A percentile compares a stretch with the other conserved stretches of the same genome.
Conservation (phyloP, 192 early-diverging fungal genomes). For the Coemansia pectinata region DNA sequence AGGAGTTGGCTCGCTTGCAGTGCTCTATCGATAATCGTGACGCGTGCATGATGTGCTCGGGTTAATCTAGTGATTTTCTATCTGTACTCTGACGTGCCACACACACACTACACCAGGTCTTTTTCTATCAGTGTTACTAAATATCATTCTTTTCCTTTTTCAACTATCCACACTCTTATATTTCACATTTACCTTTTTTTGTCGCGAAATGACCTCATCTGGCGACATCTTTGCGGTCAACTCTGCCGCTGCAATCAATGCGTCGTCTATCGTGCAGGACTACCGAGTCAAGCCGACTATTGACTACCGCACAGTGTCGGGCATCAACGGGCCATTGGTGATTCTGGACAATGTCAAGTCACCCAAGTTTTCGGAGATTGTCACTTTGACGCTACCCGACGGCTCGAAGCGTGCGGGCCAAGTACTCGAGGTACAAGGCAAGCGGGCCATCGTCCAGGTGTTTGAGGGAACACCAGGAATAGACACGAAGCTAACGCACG, state of each 20-base stretch:
- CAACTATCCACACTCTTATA: background rate
- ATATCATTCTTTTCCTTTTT: background rate
- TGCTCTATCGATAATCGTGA: slow-evolving; percentile 95
- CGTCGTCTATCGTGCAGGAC: slow-evolving; percentile 52
- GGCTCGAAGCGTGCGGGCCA: slow-evolving; percentile 94
- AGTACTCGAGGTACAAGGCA: slow-evolving; percentile 96
- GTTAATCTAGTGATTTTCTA: slow-evolving; percentile 46
- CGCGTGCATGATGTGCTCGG: slow-evolving; percentile 87
- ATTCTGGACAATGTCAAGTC: slow-evolving; percentile 99
- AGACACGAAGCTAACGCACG: slow-evolving; percentile 93
- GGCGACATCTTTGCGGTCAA: slow-evolving; percentile 49
- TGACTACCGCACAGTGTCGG: slow-evolving; percentile 94
- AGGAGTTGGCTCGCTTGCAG: slow-evolving; percentile 68
- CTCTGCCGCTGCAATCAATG: slow-evolving; percentile 47
- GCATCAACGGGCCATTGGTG: slow-evolving; percentile 97
- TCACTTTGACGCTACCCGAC: slow-evolving; percentile 94
- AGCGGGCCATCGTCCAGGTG: slow-evolving; percentile 94
- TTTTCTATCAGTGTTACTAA: background rate
- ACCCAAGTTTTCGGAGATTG: slow-evolving; percentile 97
- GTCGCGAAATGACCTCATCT: slow-evolving; percentile 24
- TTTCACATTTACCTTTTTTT: background rate
- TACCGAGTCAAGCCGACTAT: slow-evolving; percentile 53
- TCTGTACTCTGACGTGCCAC: background rate
- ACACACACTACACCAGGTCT: background rate
- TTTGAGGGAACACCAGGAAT: slow-evolving; percentile 98